Conservation (phyloP, 139 green algal genomes). For the Astrephomene gubernaculifera region DNA sequence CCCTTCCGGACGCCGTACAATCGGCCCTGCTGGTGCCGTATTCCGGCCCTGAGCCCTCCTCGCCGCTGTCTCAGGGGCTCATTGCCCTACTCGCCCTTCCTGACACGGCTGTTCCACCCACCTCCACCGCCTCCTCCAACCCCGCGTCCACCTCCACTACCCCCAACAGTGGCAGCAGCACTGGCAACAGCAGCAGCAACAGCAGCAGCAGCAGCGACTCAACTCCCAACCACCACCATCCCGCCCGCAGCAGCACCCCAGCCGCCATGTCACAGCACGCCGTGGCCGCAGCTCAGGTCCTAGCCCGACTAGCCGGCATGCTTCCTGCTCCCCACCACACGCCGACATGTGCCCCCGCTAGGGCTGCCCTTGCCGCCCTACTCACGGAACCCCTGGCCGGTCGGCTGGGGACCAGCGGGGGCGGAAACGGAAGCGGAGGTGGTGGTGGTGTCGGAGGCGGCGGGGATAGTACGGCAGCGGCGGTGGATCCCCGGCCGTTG, state of each 20-base stretch:
- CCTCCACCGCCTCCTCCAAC: constrained; percentile 15
- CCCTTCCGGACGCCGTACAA: constrained; percentile 54
- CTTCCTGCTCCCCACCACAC: constrained; percentile 57
- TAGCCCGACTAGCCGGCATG: constrained; percentile 50
- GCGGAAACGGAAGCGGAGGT: too few relatives aligned
- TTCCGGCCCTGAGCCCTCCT: not conserved
- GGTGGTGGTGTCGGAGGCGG: too few relatives aligned
- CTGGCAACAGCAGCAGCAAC: too few relatives aligned
- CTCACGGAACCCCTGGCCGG: constrained; percentile 85
- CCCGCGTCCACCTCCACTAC: too few relatives aligned
- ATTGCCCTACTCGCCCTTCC: not conserved
- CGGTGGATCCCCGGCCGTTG: constrained; percentile 71
- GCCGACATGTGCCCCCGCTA: constrained; percentile 44
- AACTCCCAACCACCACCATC: too few relatives aligned
- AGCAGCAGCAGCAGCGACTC: too few relatives aligned
- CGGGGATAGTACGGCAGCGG: too few relatives aligned
- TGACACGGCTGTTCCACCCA: not conserved
- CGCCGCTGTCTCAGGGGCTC: not conserved
- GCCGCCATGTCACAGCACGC: constrained; percentile 80
- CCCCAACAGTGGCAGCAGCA: too few relatives aligned
- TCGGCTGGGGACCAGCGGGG: too few relatives aligned
- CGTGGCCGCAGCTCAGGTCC: constrained; percentile 76
- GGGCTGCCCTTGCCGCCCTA: constrained; percentile 70
- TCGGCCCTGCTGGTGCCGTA: not conserved
- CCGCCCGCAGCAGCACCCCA: constrained; percentile 69